Percentiles rank a stretch among this genome's conserved stretches.
phyloP scores from a whole-genome alignment of 371 early-diverging fungal genomes.

The Rhizopus sp. region DNA sequence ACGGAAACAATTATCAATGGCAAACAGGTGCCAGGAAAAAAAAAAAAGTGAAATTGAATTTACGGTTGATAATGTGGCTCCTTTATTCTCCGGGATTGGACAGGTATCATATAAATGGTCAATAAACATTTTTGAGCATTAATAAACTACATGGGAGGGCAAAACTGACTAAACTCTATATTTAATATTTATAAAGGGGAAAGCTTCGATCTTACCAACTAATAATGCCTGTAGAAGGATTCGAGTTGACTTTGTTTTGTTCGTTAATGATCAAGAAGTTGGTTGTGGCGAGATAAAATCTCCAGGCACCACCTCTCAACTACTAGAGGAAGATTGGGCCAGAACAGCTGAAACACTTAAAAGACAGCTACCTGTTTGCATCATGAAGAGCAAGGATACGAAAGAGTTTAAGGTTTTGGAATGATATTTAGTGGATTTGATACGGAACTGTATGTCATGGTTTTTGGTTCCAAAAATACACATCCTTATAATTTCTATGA shows the following conservation, averaged over 20 bases:
- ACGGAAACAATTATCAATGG: constrained; percentile 18
- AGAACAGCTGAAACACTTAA: constrained; percentile 20
- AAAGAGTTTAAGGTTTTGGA: constrained; percentile 22
- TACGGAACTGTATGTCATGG: constrained; percentile 19
- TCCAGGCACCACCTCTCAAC: constrained; percentile 12
- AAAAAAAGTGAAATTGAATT: constrained; percentile 20
- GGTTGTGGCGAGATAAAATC: constrained; percentile 22
- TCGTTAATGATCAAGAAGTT: constrained; percentile 16
- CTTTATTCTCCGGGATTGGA: constrained; percentile 14
- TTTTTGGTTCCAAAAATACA: constrained; percentile 13
- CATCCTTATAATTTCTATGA: constrained; percentile 19
- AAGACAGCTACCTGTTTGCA: constrained; percentile 19
- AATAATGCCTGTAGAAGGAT: constrained; percentile 18
- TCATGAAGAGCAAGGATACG: constrained; percentile 20
- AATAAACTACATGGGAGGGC: constrained; percentile 9
- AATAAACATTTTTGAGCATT: constrained; percentile 16
- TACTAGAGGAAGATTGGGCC: constrained; percentile 21
- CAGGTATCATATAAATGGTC: constrained; percentile 13
- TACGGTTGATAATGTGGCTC: constrained; percentile 16
- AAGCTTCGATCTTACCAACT: constrained; percentile 17
- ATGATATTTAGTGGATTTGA: constrained; percentile 16
- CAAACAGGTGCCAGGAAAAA: constrained; percentile 15
- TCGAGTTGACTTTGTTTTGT: constrained; percentile 18
- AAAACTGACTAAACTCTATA: constrained; percentile 16
- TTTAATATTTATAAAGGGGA: constrained; percentile 12